phyloP scores from a whole-genome alignment of 2,329 filamentous ascomycete species.

The Fusarium proliferatum region DNA sequence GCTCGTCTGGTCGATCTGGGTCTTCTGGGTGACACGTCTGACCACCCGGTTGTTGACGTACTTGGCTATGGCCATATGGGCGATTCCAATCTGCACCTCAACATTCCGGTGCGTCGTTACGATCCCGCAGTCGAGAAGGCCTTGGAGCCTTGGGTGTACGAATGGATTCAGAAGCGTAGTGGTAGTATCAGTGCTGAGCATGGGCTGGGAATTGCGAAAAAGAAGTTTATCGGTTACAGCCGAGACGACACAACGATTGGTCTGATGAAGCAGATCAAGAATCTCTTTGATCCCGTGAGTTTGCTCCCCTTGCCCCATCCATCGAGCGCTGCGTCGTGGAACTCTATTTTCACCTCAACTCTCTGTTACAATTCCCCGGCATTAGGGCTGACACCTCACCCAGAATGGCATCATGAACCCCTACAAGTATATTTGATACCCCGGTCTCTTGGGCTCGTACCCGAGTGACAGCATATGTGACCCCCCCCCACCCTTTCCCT shows the following conservation, averaged over 20 bases:
- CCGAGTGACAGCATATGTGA: slow-evolving; percentile 28
- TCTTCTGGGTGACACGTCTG: slow-evolving; percentile 79
- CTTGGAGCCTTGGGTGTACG: slow-evolving; percentile 95
- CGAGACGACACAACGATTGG: slow-evolving; percentile 86
- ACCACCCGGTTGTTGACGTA: slow-evolving; percentile 85
- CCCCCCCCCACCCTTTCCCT: slow-evolving; percentile 18
- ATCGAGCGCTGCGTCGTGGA: neutral
- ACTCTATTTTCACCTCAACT: neutral
- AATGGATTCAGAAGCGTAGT: slow-evolving; percentile 89
- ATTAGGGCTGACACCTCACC: slow-evolving; percentile 42
- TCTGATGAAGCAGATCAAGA: slow-evolving; percentile 96
- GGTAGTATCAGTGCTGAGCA: slow-evolving; percentile 98
- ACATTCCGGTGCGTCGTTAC: slow-evolving; percentile 84
- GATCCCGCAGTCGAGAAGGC: slow-evolving; percentile 87
- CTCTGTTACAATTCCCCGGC: slow-evolving; percentile 6
- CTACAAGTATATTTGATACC: slow-evolving; percentile 85
- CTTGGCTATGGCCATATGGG: slow-evolving; percentile 99
- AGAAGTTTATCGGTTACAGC: slow-evolving; percentile 94
- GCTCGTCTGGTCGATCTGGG: slow-evolving; percentile 78
- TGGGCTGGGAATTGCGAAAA: slow-evolving; percentile 93
- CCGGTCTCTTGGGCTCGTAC: slow-evolving; percentile 11
- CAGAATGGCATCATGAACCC: slow-evolving; percentile 99
- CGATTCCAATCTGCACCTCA: slow-evolving; percentile 94
- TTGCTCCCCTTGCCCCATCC: slow-evolving; percentile 12
- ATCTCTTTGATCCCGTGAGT: slow-evolving; percentile 91